Evolutionary conservation across 495 filamentous ascomycete genomes (phyloP).

Genomic region (Neurospora africana): DNA sequence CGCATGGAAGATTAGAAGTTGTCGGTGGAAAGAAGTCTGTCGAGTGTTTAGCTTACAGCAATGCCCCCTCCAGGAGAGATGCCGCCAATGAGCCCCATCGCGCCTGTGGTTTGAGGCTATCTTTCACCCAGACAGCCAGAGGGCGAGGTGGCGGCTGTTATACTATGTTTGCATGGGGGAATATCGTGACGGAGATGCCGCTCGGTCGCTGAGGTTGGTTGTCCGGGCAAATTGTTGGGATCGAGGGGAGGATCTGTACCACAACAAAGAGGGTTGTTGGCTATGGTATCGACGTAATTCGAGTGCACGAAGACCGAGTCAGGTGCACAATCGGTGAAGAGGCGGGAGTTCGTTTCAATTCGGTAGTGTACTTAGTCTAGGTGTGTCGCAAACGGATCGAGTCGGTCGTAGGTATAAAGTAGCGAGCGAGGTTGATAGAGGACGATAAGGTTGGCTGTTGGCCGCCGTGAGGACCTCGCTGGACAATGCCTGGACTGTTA

Average conservation of each 20-base stretch:
- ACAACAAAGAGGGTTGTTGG: neutral
- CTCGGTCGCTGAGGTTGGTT: neutral
- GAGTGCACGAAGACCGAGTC: neutral
- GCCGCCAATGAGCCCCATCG: slow-evolving; percentile 69
- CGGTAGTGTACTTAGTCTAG: neutral
- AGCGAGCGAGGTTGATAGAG: neutral
- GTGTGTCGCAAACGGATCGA: neutral
- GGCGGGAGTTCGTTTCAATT: neutral
- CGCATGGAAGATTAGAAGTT: slow-evolving; percentile 10
- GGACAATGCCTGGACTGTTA: neutral
- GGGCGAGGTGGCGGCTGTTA: slow-evolving; percentile 5
- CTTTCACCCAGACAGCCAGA: slow-evolving; percentile 15
- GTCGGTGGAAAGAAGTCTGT: neutral
- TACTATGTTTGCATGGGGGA: slow-evolving; percentile 18
- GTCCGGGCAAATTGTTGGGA: neutral
- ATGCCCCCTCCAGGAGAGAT: slow-evolving; percentile 81
- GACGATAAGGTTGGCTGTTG: neutral
- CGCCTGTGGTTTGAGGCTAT: slow-evolving; percentile 16
- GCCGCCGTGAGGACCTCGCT: neutral
- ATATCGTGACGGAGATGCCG: neutral
- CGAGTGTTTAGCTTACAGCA: slow-evolving; percentile 48
- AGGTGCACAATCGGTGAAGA: neutral
- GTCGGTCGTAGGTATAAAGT: neutral
- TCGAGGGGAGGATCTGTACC: neutral
- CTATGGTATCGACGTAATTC: neutral